Percentiles rank a stretch among this genome's conserved stretches.
phyloP scores from a whole-genome alignment of 2,329 filamentous ascomycete genomes.

The Fusarium foetens region DNA sequence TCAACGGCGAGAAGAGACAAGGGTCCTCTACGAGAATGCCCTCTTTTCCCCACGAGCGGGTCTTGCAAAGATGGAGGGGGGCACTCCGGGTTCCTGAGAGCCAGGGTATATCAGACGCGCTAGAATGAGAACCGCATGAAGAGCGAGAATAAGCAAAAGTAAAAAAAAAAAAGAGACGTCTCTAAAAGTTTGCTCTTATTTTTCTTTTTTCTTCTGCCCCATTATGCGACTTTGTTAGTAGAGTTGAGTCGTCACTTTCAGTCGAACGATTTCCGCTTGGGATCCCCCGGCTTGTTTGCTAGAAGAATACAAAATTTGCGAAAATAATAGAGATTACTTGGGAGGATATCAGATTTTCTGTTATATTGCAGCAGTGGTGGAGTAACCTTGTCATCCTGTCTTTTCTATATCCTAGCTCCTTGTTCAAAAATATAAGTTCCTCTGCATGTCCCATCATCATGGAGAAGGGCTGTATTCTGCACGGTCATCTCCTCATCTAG shows the following conservation, averaged over 20 bases:
- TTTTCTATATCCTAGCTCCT: slow-evolving; percentile 12
- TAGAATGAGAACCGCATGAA: slow-evolving; percentile 19
- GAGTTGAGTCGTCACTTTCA: slow-evolving; percentile 41
- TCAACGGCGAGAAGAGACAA: slow-evolving; percentile 9
- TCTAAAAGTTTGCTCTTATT: slow-evolving; percentile 19
- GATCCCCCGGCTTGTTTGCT: slow-evolving; percentile 12
- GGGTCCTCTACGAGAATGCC: neutral
- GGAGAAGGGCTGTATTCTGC: neutral
- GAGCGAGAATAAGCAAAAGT: slow-evolving; percentile 4
- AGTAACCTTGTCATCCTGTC: slow-evolving; percentile 2
- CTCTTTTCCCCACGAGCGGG: slow-evolving; percentile 15
- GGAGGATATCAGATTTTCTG: slow-evolving; percentile 19
- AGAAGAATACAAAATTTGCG: neutral
- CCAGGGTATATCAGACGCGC: slow-evolving; percentile 22
- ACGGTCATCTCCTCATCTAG: slow-evolving; percentile 15
- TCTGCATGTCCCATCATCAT: slow-evolving; percentile 13
- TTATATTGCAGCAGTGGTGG: slow-evolving; percentile 8
- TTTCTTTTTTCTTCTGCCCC: neutral
- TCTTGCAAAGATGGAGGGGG: neutral
- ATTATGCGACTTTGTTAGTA: neutral
- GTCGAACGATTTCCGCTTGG: slow-evolving; percentile 39
- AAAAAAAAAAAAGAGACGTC: neutral
- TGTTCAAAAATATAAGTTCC: slow-evolving; percentile 31
- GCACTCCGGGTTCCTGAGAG: slow-evolving; percentile 26
- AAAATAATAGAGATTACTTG: neutral